Evolutionary conservation across 192 early-diverging fungal genomes (phyloP).

Genomic region (Coemansia sp.): DNA sequence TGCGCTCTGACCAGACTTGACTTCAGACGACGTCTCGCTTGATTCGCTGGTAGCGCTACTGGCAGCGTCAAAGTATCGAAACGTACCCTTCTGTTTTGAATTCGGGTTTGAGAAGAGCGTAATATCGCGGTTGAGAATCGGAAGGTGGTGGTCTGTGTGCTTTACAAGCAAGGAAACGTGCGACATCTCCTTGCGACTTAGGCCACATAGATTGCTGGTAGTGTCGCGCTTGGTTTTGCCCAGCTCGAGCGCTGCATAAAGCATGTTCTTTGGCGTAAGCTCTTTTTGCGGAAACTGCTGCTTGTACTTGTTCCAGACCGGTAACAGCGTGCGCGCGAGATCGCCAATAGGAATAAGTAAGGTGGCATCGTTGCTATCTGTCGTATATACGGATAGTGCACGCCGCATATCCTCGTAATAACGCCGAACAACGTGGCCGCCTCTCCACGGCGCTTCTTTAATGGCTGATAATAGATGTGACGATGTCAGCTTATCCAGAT

Average conservation of each 20-base stretch:
- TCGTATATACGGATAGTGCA: background rate
- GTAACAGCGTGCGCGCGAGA: constrained; percentile 20
- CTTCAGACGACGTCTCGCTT: background rate
- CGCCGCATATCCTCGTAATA: constrained; percentile 8
- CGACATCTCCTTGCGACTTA: background rate
- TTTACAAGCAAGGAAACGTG: background rate
- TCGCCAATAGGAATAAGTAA: background rate
- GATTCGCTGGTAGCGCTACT: background rate
- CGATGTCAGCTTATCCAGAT: constrained; percentile 4
- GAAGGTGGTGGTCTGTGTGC: background rate
- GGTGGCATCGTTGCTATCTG: background rate
- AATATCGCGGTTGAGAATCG: constrained; percentile 28
- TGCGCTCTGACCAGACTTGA: too few species aligned
- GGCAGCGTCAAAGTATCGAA: background rate
- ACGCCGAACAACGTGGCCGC: background rate
- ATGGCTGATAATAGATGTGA: constrained; percentile 8
- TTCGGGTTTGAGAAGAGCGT: background rate
- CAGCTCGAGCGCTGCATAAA: constrained; percentile 12
- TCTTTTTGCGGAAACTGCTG: constrained; percentile 1
- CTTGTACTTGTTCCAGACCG: constrained; percentile 13
- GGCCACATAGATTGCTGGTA: background rate
- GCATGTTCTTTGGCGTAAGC: constrained; percentile 9
- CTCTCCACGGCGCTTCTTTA: constrained; percentile 2
- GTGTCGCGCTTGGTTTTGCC: background rate
- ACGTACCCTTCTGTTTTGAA: too few species aligned